phyloP scores from a whole-genome alignment of 257 asterid species.

The Nicotiana benthamiana region DNA sequence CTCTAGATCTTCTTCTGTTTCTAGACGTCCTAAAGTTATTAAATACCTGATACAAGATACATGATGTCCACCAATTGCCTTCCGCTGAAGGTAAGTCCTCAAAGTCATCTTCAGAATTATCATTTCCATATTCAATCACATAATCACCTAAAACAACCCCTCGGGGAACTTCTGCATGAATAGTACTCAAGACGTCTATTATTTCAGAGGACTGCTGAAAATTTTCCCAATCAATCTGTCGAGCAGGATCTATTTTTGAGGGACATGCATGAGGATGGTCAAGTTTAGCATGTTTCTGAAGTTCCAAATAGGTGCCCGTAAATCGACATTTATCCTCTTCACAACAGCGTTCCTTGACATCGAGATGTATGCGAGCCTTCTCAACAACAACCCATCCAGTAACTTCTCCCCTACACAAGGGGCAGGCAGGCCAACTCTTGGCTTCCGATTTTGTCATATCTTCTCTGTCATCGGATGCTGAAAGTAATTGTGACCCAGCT shows the following conservation, averaged over 20 bases:
- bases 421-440: conserved; percentile 51
- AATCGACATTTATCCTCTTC: conserved; percentile 63
- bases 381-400: conserved; percentile 64
- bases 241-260: conserved; percentile 73
- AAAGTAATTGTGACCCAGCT: conserved; percentile 27
- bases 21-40: conserved; percentile 64
- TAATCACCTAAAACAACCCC: conserved; percentile 88
- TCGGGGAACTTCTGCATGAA: conserved; percentile 72
- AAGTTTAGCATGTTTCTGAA: conserved; percentile 52
- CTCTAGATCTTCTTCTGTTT: conserved; percentile 70
- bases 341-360: conserved; percentile 61
- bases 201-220: conserved; percentile 84
- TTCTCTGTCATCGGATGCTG: conserved; percentile 20
- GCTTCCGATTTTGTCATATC: conserved; percentile 21
- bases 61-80: conserved; percentile 81
- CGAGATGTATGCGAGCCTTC: conserved; percentile 50
- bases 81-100: conserved; percentile 59
- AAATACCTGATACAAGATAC: conserved; percentile 73
- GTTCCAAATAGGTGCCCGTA: conserved; percentile 57
- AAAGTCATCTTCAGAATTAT: conserved; percentile 65
- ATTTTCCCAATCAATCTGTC: conserved; percentile 85
- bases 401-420: conserved; percentile 83
- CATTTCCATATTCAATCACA: conserved; percentile 83
- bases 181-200: conserved; percentile 73
- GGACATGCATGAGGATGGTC: conserved; percentile 81